Base-by-base conservation (phyloP, 176 grass and related monocot species). In the Musa itinerans region DNA sequence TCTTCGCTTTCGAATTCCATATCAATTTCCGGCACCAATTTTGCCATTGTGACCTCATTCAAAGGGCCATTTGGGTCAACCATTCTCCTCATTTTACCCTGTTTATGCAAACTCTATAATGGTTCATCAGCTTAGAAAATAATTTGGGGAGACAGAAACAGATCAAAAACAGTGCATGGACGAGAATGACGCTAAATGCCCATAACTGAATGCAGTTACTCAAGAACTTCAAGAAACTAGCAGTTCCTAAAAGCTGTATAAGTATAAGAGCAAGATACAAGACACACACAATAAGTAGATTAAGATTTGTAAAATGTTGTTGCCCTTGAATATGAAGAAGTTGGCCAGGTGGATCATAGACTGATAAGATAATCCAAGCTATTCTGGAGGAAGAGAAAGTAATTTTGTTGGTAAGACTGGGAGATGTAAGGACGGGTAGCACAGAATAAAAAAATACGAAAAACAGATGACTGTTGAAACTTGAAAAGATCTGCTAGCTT, bases 1-100 rank as follows among this genome's bases (percentile, higher is more conserved):
- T 89, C 88, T 85, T 89, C 92, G 77, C 79, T 83, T 69, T 89
- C 86, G 83, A 96, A 96, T 83, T 91, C 89, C 86, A 89, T 89
- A 58, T 81, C 74, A 24, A 91, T 49, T 87, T 88, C 86, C 12
- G 82, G 92, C 11, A 85, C 74, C 86, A 96, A 76, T 63, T 85
- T 87, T 62, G 81, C 79, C 80, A 82, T 51, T 72, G 85, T 25
- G 20, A 43, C 81, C 65, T 85, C 82, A 73, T 91, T 86, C 69
- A 89, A 20, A 49, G 84, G 67, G 50, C 69, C 34, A 70, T 91
- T 89, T 65, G 84, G 80, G 72, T 96, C 89, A 73, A 89, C 83
- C 84, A 91, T 77, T 85, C 86, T 96, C 69, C 89, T 85, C 84
- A 83, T 83, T 87, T 89, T 96, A 52, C 92, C 92, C 86, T 96